Evolutionary conservation across 805 yeast genomes (phyloP).

Genomic region (Lipomyces sp.): DNA sequence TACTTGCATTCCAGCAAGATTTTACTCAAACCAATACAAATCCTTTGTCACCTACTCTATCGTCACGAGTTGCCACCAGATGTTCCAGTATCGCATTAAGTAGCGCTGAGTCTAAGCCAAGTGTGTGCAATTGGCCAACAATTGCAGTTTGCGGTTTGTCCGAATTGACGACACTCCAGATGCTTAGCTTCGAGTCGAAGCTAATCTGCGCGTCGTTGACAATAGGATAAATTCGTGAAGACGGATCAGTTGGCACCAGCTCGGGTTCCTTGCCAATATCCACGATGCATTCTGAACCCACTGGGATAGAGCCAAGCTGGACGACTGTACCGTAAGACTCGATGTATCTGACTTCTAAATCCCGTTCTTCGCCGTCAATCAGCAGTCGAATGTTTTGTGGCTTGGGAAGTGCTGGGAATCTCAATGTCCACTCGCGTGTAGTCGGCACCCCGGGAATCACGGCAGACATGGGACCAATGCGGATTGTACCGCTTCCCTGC

Average conservation of each 20-base stretch:
- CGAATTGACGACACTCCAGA: conserved; percentile 3
- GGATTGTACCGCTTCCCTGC: conserved; percentile 2
- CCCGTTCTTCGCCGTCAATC: not conserved
- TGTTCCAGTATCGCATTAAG: conserved; percentile 1
- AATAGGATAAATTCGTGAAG: conserved; percentile 7
- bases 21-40: not conserved
- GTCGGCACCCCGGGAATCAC: not conserved
- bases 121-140: conserved; percentile 1
- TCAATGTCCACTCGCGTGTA: conserved; percentile 1
- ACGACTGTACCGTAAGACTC: not conserved
- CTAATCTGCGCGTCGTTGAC: conserved; percentile 6
- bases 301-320: not conserved
- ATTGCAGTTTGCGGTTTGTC: not conserved
- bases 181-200: not conserved
- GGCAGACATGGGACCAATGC: conserved; percentile 3
- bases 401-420: conserved; percentile 9
- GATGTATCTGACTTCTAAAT: not conserved
- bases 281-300: not conserved
- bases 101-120: conserved; percentile 4
- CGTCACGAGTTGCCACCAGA: conserved; percentile 4
- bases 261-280: conserved; percentile 8
- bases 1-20: too few relatives aligned
- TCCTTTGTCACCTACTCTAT: not conserved
- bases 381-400: not conserved
- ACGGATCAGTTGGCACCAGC: not conserved